Conservation (phyloP, 306 rosid species). For the Ziziphus jujuba region DNA sequence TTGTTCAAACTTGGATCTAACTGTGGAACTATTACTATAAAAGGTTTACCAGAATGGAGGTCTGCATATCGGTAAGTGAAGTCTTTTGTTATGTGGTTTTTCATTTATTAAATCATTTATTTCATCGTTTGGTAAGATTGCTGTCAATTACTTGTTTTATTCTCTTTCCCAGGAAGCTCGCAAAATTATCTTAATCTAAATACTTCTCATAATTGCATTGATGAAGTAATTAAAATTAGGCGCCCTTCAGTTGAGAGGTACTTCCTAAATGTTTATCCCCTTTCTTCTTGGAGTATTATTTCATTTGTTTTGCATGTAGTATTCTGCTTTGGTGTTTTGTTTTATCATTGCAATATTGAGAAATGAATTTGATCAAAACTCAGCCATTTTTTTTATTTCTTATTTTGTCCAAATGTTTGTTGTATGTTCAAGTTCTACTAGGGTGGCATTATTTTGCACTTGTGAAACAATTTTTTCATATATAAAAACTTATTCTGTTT, state of each 20-base stretch:
- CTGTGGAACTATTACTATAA: constrained; percentile 28
- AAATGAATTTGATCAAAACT: not conserved
- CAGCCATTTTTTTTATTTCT: no score
- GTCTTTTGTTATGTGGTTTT: constrained; percentile 2
- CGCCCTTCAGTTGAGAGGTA: constrained; percentile 59
- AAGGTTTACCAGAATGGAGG: constrained; percentile 66
- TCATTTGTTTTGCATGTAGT: not conserved
- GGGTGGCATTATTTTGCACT: not conserved
- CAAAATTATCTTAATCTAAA: constrained; percentile 30
- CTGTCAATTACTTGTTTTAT: not conserved
- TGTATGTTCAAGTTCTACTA: not conserved
- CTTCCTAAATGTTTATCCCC: constrained; percentile 7
- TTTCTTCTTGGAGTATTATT: not conserved
- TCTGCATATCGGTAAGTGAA: constrained; percentile 60
- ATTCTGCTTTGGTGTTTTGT: not conserved
- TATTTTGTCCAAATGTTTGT: no score
- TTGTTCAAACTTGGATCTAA: constrained; percentile 42
- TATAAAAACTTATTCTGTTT: not conserved
- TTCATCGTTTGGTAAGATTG: constrained; percentile 3
- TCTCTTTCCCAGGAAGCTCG: constrained; percentile 50
- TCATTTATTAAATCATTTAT: constrained; percentile 2
- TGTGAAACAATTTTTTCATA: not conserved
- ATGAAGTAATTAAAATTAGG: constrained; percentile 66
- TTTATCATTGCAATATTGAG: constrained; percentile 5
- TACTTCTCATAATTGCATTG: constrained; percentile 59